Conservation (phyloP, 106 monocot genomes). For the Gastrodia elata region DNA sequence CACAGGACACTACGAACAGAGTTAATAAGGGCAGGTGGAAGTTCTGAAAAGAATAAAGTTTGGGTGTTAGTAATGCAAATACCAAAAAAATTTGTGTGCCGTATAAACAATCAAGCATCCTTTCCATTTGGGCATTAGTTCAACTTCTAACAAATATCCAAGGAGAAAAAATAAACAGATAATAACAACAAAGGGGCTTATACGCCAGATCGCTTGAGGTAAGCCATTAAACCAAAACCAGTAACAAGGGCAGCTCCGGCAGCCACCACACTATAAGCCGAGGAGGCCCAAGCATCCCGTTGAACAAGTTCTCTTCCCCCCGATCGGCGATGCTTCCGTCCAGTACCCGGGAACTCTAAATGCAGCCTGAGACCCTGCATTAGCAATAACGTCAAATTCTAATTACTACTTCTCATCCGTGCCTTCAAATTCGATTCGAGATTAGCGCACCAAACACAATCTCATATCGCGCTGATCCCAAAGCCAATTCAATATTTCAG, state of each 20-base stretch:
- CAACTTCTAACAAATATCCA: too few species aligned
- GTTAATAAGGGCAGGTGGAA: too few species aligned
- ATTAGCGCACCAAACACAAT: not conserved
- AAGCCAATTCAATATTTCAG: too few species aligned
- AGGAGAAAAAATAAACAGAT: too few species aligned
- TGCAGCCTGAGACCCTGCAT: slow-evolving; percentile 41
- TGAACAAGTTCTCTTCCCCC: slow-evolving; percentile 29
- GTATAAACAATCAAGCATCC: too few species aligned
- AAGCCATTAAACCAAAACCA: slow-evolving; percentile 73
- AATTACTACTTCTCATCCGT: not conserved
- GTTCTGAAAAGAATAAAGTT: too few species aligned
- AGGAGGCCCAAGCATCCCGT: slow-evolving; percentile 58
- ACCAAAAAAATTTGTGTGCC: too few species aligned
- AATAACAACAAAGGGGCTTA: slow-evolving; percentile 2
- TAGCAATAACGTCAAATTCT: not conserved
- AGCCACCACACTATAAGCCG: slow-evolving; percentile 64
- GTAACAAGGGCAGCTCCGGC: slow-evolving; percentile 75
- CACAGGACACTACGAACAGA: too few species aligned
- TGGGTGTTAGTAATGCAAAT: too few species aligned
- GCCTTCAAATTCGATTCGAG: not conserved
- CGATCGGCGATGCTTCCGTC: slow-evolving; percentile 16
- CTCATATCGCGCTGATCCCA: too few species aligned
- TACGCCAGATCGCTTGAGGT: slow-evolving; percentile 44
- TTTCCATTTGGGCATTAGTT: too few species aligned
- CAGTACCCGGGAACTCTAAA: slow-evolving; percentile 30